Percentiles rank a stretch among this genome's conserved stretches.
These are phyloP conservation scores for Saturnispora sanitii DNA, from an alignment of 805 yeast species.

Conservation along the genomic window DNA sequence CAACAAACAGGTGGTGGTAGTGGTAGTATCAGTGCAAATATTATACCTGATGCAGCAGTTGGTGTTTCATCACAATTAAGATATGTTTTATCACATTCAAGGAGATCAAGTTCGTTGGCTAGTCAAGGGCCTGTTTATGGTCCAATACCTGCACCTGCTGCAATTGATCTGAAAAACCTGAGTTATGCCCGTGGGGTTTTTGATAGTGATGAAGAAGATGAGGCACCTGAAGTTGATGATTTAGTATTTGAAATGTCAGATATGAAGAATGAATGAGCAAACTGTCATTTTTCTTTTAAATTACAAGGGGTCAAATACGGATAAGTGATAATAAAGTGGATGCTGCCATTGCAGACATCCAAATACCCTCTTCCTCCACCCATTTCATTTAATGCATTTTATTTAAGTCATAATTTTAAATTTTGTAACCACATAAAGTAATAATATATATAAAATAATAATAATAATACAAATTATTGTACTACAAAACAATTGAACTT, in stretches of 20 bases:
- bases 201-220: conserved; percentile 27
- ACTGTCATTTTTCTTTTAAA: background rate
- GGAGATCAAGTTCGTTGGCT: background rate
- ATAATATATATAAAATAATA: too few species aligned
- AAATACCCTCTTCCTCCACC: too few species aligned
- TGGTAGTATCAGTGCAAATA: too few species aligned
- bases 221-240: conserved; percentile 44
- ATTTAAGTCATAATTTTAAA: too few species aligned
- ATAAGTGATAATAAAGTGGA: too few species aligned
- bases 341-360: too few species aligned
- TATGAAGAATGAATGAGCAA: conserved; percentile 31
- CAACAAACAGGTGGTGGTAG: background rate
- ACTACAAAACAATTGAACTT: background rate
- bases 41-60: background rate
- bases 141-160: conserved; percentile 17
- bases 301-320: background rate
- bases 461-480: background rate
- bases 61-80: conserved; percentile 6
- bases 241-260: conserved; percentile 68
- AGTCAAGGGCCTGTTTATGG: background rate
- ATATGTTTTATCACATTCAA: conserved; percentile 2
- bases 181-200: conserved; percentile 27
- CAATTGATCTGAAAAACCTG: conserved; percentile 18
- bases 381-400: too few species aligned
- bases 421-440: too few species aligned